phyloP scores from a whole-genome alignment of 2,329 filamentous ascomycete genomes.

The Xylaria sp. region DNA sequence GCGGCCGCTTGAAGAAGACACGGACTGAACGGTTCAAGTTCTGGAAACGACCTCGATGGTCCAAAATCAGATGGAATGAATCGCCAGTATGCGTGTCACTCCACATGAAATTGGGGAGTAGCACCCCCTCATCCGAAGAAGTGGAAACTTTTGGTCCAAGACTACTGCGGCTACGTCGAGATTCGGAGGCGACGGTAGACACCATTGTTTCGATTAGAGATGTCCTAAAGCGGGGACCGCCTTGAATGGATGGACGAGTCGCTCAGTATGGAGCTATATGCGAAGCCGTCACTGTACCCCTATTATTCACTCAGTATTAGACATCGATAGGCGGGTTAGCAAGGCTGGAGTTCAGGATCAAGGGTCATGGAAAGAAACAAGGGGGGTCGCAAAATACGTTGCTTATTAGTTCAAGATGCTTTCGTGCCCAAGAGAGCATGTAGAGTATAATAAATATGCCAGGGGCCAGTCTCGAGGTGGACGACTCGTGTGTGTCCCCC shows the following conservation, averaged over 20 bases:
- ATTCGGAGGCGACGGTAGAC: slow-evolving; percentile 22
- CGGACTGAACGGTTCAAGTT: slow-evolving; percentile 30
- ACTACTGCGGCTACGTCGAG: slow-evolving; percentile 16
- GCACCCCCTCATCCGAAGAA: slow-evolving; percentile 11
- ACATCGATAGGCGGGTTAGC: slow-evolving; percentile 3
- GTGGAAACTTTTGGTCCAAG: slow-evolving; percentile 27
- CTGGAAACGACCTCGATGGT: slow-evolving; percentile 32
- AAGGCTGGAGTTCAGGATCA: slow-evolving; percentile 11
- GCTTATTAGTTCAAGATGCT: slow-evolving; percentile 3
- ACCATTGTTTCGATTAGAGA: slow-evolving; percentile 29
- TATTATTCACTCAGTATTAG: slow-evolving; percentile 1
- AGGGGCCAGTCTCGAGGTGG: background rate
- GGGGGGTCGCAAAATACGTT: background rate
- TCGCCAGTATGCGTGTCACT: slow-evolving; percentile 17
- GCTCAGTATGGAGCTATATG: background rate
- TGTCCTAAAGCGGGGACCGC: slow-evolving; percentile 24
- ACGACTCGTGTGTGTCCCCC: background rate
- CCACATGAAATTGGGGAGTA: slow-evolving; percentile 15
- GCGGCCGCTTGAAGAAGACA: slow-evolving; percentile 24
- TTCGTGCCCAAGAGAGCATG: background rate
- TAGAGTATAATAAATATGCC: background rate
- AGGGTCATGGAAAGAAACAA: slow-evolving; percentile 10
- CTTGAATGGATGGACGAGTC: slow-evolving; percentile 5
- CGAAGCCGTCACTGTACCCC: background rate
- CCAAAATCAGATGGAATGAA: slow-evolving; percentile 23